Evolutionary conservation across 2,329 filamentous ascomycete genomes (phyloP).

Genomic region (Graphiopsis chlorocephala): DNA sequence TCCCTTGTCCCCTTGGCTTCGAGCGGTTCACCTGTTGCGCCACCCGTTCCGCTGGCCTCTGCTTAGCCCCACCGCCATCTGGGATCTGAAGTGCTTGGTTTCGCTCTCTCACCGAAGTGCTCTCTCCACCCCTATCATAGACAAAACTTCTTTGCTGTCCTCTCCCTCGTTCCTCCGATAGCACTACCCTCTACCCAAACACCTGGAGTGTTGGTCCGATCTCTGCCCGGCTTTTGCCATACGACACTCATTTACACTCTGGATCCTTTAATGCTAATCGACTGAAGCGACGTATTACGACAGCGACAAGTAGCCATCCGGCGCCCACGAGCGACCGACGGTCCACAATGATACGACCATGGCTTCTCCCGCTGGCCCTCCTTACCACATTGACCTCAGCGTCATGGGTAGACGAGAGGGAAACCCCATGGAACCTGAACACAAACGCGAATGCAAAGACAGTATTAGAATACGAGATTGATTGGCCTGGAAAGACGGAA

Average conservation of each 20-base stretch:
- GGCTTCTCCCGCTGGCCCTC: conserved; percentile 15
- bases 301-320: conserved; percentile 12
- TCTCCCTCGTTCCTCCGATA: conserved; percentile 9
- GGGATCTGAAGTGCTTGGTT: conserved; percentile 16
- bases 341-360: conserved; percentile 17
- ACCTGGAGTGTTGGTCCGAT: conserved; percentile 15
- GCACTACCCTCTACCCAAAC: conserved; percentile 9
- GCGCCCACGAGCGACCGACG: conserved; percentile 14
- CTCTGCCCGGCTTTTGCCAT: conserved; percentile 12
- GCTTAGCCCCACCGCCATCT: conserved; percentile 16
- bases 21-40: conserved; percentile 13
- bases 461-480: conserved; percentile 58
- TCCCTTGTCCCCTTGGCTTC: conserved; percentile 11
- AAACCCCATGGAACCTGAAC: conserved; percentile 60
- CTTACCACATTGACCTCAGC: conserved; percentile 19
- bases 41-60: conserved; percentile 15
- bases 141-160: conserved; percentile 17
- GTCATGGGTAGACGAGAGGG: conserved; percentile 47
- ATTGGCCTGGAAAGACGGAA: conserved; percentile 50
- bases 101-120: not conserved
- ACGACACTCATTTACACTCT: conserved; percentile 14
- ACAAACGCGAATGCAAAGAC: conserved; percentile 54
- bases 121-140: conserved; percentile 15
- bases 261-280: conserved; percentile 14
- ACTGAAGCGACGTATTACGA: conserved; percentile 5